phyloP scores from a whole-genome alignment of 306 rosid species.

The Cajanus cajan region DNA sequence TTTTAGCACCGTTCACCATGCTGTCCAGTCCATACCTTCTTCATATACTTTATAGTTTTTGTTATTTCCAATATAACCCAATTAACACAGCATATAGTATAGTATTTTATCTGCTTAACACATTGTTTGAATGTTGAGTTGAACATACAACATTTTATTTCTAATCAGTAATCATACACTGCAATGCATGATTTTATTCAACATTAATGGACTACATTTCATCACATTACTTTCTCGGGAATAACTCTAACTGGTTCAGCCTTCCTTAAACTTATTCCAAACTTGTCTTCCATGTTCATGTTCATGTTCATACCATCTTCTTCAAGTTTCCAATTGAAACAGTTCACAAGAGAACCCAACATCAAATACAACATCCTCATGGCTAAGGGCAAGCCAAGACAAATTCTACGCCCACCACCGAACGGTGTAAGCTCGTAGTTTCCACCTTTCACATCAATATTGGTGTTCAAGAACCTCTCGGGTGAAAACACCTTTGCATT shows the following conservation, averaged over 20 bases:
- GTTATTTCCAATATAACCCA: no score
- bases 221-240: slow-evolving; percentile 18
- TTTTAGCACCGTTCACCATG: no score
- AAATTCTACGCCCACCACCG: slow-evolving; percentile 35
- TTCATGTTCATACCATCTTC: slow-evolving; percentile 12
- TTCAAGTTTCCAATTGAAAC: slow-evolving; percentile 50
- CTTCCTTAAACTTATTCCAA: slow-evolving; percentile 38
- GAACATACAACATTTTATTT: no score
- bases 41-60: no score
- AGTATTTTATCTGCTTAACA: no score
- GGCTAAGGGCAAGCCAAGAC: slow-evolving; percentile 37
- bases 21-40: no score
- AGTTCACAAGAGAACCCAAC: slow-evolving; percentile 42
- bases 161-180: no score
- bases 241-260: slow-evolving; percentile 31
- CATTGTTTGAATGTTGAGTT: no score
- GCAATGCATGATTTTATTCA: no score
- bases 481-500: slow-evolving; percentile 40
- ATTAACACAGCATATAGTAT: no score
- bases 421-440: slow-evolving; percentile 44
- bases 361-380: slow-evolving; percentile 35
- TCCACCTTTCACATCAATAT: slow-evolving; percentile 30
- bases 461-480: slow-evolving; percentile 40
- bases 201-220: no score
- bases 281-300: slow-evolving; percentile 44